Conservation (phyloP, 805 yeast species). For the Ascoidea tarda region DNA sequence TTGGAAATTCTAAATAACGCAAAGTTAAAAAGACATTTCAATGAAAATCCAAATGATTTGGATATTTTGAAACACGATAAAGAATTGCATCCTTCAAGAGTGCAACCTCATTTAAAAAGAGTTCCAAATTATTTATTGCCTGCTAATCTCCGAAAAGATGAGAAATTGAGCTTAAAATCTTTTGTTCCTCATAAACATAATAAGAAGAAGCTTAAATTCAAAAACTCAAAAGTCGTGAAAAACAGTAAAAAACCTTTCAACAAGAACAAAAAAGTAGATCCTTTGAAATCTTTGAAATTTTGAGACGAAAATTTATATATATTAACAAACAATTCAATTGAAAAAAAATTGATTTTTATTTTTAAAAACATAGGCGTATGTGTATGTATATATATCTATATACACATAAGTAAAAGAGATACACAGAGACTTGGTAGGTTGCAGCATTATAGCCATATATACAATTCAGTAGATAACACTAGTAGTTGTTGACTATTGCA, state of each 20-base stretch:
- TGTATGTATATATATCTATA: not conserved
- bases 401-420: too few relatives aligned
- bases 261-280: constrained; percentile 37
- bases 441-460: too few relatives aligned
- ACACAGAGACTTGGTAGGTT: too few relatives aligned
- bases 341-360: too few relatives aligned
- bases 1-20: constrained; percentile 80
- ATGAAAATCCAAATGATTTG: constrained; percentile 93
- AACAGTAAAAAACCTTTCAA: constrained; percentile 14
- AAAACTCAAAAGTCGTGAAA: constrained; percentile 11
- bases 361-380: too few relatives aligned
- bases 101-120: constrained; percentile 75
- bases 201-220: not conserved
- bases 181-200: not conserved
- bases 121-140: constrained; percentile 90
- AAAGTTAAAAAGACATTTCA: constrained; percentile 85
- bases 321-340: not conserved
- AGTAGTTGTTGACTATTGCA: not conserved
- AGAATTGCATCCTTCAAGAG: constrained; percentile 69
- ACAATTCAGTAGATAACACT: too few relatives aligned
- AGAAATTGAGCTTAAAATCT: constrained; percentile 27
- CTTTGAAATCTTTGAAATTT: constrained; percentile 43
- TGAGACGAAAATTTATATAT: constrained; percentile 7
- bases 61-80: constrained; percentile 83
- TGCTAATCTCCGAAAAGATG: constrained; percentile 50